Evolutionary conservation across 176 grass and related monocot genomes (phyloP), one percentile per base, ranked within the genome.

Genomic region (Hsuehochloa calcarea): DNA sequence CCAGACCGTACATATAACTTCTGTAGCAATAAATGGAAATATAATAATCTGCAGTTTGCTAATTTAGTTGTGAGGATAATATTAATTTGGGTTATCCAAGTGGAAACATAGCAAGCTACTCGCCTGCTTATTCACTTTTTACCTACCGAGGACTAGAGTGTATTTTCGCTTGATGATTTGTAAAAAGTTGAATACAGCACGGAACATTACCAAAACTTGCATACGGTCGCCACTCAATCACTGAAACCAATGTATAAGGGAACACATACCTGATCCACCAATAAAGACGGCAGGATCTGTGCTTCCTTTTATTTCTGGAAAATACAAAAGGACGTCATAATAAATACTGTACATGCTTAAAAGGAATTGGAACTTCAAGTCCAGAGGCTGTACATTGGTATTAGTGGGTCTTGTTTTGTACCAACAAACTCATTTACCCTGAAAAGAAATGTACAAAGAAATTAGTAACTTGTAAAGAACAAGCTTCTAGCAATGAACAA

Each of bases 371-470:
- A 88, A 80, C 1, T 60, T 63, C 26, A 82, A 74, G 62, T 92
- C 20, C 25, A 89, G 88, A 79, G 63, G 45, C 23, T 84, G n/a
- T 99, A 99, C 96, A 84, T 65, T 89, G 93, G 91, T 86, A 96
- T 89, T 66, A 99, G 86, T 10, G 90, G 96, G 75, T 99, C 96
- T 59, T 91, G 90, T 82, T 91, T 94, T 10, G 86, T 71, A 78
- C 93, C 96, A 68, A 99, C 86, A 80, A 87, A 96, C 71, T 99
- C 93, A 50, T 92, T 89, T 41, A 99, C 78, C 85, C 96, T 99
- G 91, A 37, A 51, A 93, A 72, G 55, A 35, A 80, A 82, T 40
- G 19, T 49, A 61, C 10, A 10, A 41, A 4, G 6, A 58, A 20
- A 65, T 90, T 60, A 90, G 89, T 3, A 83, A 34, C 37, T 44